Percentiles rank a stretch among this genome's conserved stretches.
phyloP scores from a whole-genome alignment of 805 yeast genomes.

The Teunomyces gatunensis region DNA sequence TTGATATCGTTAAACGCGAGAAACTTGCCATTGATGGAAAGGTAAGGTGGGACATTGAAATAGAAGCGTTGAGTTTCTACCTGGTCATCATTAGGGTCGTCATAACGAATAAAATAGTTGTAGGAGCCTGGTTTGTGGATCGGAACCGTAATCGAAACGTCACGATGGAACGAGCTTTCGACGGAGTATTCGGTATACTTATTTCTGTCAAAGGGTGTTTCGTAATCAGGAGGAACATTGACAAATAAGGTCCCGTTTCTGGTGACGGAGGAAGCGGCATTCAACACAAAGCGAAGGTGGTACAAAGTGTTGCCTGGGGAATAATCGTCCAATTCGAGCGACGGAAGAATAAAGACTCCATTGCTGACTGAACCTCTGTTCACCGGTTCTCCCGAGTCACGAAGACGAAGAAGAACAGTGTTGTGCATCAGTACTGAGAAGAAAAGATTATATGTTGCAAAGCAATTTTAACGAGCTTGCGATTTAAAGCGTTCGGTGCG shows the following conservation, averaged over 20 bases:
- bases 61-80: conserved; percentile 57
- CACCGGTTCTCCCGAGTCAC: conserved; percentile 48
- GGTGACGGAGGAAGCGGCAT: conserved; percentile 72
- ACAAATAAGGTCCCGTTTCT: conserved; percentile 72
- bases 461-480: background rate
- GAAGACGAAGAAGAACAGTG: conserved; percentile 46
- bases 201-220: conserved; percentile 52
- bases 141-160: conserved; percentile 57
- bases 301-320: conserved; percentile 42
- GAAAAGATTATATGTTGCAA: background rate
- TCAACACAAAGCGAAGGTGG: conserved; percentile 57
- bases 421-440: conserved; percentile 12
- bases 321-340: conserved; percentile 34
- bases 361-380: conserved; percentile 31
- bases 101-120: conserved; percentile 67
- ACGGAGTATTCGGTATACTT: conserved; percentile 52
- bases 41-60: conserved; percentile 78
- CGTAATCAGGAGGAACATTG: conserved; percentile 56
- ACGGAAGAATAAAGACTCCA: conserved; percentile 54
- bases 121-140: conserved; percentile 77
- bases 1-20: conserved; percentile 76
- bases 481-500: background rate
- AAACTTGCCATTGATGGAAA: conserved; percentile 52
- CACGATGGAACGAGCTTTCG: conserved; percentile 59
- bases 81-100: conserved; percentile 21